Evolutionary conservation across 495 filamentous ascomycete genomes (phyloP).

Genomic region (Aspergillus cavernicola): DNA sequence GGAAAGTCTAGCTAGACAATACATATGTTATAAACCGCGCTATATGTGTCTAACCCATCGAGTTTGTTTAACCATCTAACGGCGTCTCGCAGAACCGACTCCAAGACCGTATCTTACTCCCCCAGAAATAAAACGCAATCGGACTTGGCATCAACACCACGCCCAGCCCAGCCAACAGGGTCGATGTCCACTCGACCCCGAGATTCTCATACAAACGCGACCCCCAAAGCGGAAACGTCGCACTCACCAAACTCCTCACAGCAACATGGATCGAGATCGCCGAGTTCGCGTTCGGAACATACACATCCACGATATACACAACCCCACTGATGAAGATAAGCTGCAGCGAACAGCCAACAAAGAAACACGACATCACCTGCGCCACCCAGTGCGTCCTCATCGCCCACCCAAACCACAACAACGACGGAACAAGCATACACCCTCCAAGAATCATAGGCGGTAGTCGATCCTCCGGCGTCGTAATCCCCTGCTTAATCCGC

Average conservation of each 20-base stretch:
- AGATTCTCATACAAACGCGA: background rate
- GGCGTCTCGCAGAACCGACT: background rate
- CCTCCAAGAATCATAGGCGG: constrained; percentile 50
- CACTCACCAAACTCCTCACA: constrained; percentile 54
- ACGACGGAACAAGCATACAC: constrained; percentile 46
- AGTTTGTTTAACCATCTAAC: too few species aligned
- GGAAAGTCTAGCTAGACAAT: too few species aligned
- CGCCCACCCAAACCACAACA: constrained; percentile 59
- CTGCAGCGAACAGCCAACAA: constrained; percentile 26
- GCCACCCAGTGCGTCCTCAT: constrained; percentile 20
- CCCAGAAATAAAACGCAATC: constrained; percentile 3
- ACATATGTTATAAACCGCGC: too few species aligned
- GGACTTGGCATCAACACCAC: background rate
- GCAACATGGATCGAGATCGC: constrained; percentile 63
- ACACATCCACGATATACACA: constrained; percentile 56
- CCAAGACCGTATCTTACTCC: background rate
- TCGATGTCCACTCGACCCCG: constrained; percentile 1
- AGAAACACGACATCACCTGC: constrained; percentile 26
- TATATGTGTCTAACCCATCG: too few species aligned
- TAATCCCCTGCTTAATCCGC: constrained; percentile 11
- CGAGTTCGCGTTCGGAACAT: constrained; percentile 45
- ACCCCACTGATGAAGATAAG: constrained; percentile 29
- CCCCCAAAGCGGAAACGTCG: constrained; percentile 24
- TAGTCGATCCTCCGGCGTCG: constrained; percentile 48
- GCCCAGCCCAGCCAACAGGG: background rate